These are phyloP conservation scores for Fonsecaea pedrosoi DNA, from an alignment of 2,329 filamentous ascomycete genomes.

Conservation along the genomic window DNA sequence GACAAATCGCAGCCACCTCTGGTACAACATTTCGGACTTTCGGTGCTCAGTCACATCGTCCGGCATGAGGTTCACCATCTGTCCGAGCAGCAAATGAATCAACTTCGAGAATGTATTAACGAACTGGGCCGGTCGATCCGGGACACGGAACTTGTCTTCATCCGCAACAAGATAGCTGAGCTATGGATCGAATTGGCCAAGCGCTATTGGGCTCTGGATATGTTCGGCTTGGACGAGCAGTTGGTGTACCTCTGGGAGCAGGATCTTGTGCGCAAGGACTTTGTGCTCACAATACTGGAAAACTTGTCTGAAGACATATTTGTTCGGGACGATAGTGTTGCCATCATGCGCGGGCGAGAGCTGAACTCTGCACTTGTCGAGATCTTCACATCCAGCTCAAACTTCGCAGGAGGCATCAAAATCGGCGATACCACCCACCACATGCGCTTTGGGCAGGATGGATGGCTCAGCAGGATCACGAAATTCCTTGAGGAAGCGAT, in stretches of 20 bases:
- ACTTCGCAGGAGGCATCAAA: constrained; percentile 77
- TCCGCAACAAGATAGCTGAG: constrained; percentile 92
- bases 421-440: constrained; percentile 70
- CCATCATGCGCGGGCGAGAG: constrained; percentile 79
- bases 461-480: constrained; percentile 83
- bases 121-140: constrained; percentile 75
- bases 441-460: constrained; percentile 79
- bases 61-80: constrained; percentile 83
- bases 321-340: constrained; percentile 84
- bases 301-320: constrained; percentile 94
- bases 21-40: constrained; percentile 91
- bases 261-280: constrained; percentile 73
- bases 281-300: constrained; percentile 88
- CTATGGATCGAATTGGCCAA: constrained; percentile 96
- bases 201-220: constrained; percentile 87
- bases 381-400: constrained; percentile 81
- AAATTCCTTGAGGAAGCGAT: constrained; percentile 77
- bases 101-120: constrained; percentile 77
- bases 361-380: constrained; percentile 91
- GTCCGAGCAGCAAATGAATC: constrained; percentile 68
- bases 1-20: constrained; percentile 77
- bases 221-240: constrained; percentile 91
- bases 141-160: constrained; percentile 76
- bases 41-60: constrained; percentile 87
- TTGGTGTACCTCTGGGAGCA: constrained; percentile 79